Conservation (phyloP, 1,139 yeast genomes). For the Meyerozyma sp. region DNA sequence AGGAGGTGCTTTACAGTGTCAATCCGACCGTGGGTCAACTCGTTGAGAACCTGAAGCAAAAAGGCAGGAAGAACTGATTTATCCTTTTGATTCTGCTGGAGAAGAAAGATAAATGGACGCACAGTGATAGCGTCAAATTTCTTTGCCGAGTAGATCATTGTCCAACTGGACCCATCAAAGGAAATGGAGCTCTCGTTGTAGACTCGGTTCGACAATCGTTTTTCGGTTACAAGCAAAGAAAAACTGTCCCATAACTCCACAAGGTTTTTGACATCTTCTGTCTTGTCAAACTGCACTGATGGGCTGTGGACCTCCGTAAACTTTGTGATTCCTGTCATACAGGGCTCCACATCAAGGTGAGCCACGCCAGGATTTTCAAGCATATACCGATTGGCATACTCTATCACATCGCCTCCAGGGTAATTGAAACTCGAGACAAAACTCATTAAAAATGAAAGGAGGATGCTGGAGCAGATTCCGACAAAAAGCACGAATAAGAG, state of each 20-base stretch:
- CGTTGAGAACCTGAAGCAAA: slow-evolving; percentile 12
- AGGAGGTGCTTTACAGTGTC: slow-evolving; percentile 13
- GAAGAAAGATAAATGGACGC: slow-evolving; percentile 12
- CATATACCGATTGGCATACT: slow-evolving; percentile 44
- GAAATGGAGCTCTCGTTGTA: slow-evolving; percentile 4
- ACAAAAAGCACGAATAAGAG: slow-evolving; percentile 24
- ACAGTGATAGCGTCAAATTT: slow-evolving; percentile 20
- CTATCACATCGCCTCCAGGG: slow-evolving; percentile 82
- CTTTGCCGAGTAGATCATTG: slow-evolving; percentile 14
- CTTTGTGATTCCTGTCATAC: slow-evolving; percentile 82
- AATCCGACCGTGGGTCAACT: slow-evolving; percentile 13
- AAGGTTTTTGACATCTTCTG: slow-evolving; percentile 47
- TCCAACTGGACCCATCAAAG: slow-evolving; percentile 22
- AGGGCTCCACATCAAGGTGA: slow-evolving; percentile 75
- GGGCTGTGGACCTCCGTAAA: slow-evolving; percentile 55
- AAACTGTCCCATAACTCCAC: slow-evolving; percentile 46
- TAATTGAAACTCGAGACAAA: slow-evolving; percentile 70
- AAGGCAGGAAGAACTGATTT: slow-evolving; percentile 8
- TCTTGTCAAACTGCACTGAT: slow-evolving; percentile 62
- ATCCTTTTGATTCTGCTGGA: slow-evolving; percentile 8
- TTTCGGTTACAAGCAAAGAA: slow-evolving; percentile 56
- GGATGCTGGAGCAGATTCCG: slow-evolving; percentile 26
- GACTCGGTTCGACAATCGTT: slow-evolving; percentile 7
- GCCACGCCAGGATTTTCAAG: slow-evolving; percentile 28
- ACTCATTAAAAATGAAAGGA: slow-evolving; percentile 48